Evolutionary conservation across 2,329 filamentous ascomycete genomes (phyloP).

Genomic region (Fusarium burgessii): DNA sequence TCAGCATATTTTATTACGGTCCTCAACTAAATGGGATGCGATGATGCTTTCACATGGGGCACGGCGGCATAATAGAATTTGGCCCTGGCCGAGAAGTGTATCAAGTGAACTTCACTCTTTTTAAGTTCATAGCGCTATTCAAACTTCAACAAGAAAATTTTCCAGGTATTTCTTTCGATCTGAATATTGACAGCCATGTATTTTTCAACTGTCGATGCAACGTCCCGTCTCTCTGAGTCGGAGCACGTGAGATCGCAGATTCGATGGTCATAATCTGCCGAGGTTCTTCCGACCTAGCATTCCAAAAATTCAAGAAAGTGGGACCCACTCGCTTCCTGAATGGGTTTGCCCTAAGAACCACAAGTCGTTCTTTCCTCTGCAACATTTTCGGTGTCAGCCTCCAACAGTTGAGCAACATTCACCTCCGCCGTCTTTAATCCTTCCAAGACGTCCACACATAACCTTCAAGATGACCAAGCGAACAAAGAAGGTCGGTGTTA

Average conservation of each 20-base stretch:
- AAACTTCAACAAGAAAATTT: not conserved
- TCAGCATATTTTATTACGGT: constrained; percentile 28
- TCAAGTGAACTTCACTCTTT: not conserved
- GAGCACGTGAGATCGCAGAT: not conserved
- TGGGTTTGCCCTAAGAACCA: constrained; percentile 58
- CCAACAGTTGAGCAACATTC: constrained; percentile 49
- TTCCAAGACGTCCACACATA: constrained; percentile 53
- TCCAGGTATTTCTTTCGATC: not conserved
- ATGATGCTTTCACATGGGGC: not conserved
- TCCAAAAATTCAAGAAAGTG: constrained; percentile 34
- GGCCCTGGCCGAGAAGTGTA: not conserved
- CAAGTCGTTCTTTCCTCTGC: constrained; percentile 49
- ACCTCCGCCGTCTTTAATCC: constrained; percentile 50
- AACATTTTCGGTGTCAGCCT: constrained; percentile 51
- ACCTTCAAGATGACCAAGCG: constrained; percentile 89
- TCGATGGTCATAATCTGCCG: constrained; percentile 63
- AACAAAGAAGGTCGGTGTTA: constrained; percentile 98
- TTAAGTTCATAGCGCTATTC: too few relatives aligned
- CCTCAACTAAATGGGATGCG: not conserved
- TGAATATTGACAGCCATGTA: not conserved
- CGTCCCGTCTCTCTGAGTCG: not conserved
- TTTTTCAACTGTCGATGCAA: not conserved
- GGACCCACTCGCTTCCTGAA: constrained; percentile 49
- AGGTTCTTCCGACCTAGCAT: constrained; percentile 64
- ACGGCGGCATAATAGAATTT: not conserved